A percentile compares a stretch with the other conserved stretches of the same genome.
Evolutionary conservation across 2,329 filamentous ascomycete species (phyloP).

Genomic region (Coleophoma eucalyptorum): DNA sequence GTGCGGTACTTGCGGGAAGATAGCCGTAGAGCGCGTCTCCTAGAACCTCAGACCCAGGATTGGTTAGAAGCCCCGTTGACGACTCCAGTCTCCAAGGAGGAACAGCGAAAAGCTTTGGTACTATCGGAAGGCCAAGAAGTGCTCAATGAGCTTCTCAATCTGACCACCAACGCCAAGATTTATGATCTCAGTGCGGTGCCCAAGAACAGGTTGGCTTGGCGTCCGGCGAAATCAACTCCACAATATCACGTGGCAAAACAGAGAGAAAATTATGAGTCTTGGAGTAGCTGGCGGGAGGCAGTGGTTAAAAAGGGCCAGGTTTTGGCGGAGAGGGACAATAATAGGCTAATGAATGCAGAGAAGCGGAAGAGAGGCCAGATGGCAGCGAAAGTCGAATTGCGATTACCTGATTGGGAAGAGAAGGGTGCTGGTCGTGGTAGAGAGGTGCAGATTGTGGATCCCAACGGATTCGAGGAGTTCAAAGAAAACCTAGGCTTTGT

Average conservation of each 20-base stretch:
- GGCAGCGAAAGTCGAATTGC: slow-evolving; percentile 21
- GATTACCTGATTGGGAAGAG: slow-evolving; percentile 19
- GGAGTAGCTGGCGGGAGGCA: slow-evolving; percentile 53
- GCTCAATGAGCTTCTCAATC: slow-evolving; percentile 59
- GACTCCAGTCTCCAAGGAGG: slow-evolving; percentile 34
- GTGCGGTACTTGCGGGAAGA: slow-evolving; percentile 67
- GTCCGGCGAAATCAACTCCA: slow-evolving; percentile 58
- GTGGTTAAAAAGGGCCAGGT: slow-evolving; percentile 49
- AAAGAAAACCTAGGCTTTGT: slow-evolving; percentile 25
- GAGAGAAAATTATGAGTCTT: slow-evolving; percentile 60
- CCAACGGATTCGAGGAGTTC: slow-evolving; percentile 25
- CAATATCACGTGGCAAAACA: slow-evolving; percentile 64
- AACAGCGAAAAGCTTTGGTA: slow-evolving; percentile 48
- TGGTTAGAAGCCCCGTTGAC: slow-evolving; percentile 63
- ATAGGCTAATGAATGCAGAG: slow-evolving; percentile 11
- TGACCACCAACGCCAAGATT: slow-evolving; percentile 51
- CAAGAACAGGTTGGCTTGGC: slow-evolving; percentile 61
- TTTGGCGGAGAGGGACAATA: slow-evolving; percentile 26
- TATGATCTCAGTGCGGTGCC: slow-evolving; percentile 57
- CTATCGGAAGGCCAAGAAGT: slow-evolving; percentile 60
- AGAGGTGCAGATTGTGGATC: slow-evolving; percentile 25
- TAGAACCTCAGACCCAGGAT: slow-evolving; percentile 50
- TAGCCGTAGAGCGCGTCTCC: slow-evolving; percentile 56
- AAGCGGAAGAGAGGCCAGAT: slow-evolving; percentile 12
- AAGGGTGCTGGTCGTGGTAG: slow-evolving; percentile 17